Evolutionary conservation across 768 basidiomycete genomes (phyloP).

Genomic region (Podaxis sp.): DNA sequence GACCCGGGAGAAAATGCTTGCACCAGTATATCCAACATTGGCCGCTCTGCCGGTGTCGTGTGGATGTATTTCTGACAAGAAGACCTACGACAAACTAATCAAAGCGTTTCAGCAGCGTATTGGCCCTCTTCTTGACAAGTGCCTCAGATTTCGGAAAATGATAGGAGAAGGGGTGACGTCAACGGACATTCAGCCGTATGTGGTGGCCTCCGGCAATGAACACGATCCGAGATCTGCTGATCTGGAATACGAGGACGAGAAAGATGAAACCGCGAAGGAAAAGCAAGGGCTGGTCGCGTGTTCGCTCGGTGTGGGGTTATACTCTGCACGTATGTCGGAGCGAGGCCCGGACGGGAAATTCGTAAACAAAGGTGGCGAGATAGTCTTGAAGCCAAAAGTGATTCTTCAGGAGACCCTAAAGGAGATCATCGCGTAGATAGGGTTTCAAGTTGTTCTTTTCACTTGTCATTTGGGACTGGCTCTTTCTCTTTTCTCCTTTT

Average conservation of each 20-base stretch:
- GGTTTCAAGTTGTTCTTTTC: not conserved
- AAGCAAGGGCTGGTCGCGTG: conserved; percentile 14
- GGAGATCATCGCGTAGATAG: conserved; percentile 15
- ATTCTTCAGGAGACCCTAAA: conserved; percentile 19
- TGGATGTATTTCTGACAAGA: not conserved
- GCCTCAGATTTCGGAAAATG: conserved; percentile 25
- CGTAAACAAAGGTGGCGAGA: not conserved
- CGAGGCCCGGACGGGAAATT: conserved; percentile 9
- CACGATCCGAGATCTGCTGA: conserved; percentile 15
- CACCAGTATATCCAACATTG: conserved; percentile 1
- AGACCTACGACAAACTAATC: conserved; percentile 7
- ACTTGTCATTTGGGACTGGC: not conserved
- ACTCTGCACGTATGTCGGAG: not conserved
- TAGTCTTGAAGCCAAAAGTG: conserved; percentile 16
- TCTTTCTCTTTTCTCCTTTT: too few species aligned
- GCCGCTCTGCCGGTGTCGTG: not conserved
- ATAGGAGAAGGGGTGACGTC: conserved; percentile 30
- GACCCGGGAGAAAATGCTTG: not conserved
- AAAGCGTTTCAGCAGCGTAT: conserved; percentile 25
- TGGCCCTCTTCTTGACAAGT: conserved; percentile 25
- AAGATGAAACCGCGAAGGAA: not conserved
- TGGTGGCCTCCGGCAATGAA: conserved; percentile 4
- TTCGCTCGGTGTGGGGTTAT: conserved; percentile 16
- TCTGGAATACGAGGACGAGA: conserved; percentile 24
- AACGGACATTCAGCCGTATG: conserved; percentile 23